Base-by-base conservation (phyloP, 352 stramenopile species). In the Globisporangium abappressorium region DNA sequence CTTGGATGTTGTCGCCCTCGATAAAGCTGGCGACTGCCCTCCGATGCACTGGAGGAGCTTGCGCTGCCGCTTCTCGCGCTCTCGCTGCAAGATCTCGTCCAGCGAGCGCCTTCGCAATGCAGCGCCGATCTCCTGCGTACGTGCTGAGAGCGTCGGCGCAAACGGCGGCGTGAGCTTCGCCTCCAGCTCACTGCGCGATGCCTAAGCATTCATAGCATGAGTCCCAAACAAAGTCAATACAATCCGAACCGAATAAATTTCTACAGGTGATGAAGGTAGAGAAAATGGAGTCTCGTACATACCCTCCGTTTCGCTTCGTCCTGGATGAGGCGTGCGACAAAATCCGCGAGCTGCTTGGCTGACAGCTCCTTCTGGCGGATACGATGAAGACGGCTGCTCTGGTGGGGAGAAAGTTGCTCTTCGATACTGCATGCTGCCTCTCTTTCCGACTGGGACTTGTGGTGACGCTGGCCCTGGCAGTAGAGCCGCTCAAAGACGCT, bases 401-500 rank as follows among this genome's bases (percentile, higher is more conserved):
- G 65, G 18, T 56, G 22, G 2, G 43, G 68, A 24, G 63, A 65
- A 24, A 65, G 41, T 60, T 57, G 62, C 26, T 65, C 72, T 24
- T 34, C 12, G 51, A 36, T 56, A 34, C 41, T 15, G 18, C 22
- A 2, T 47, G 20, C 22, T 46, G 18, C 18, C 8, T 51, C 41
- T 49, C 15, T n/a, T 20, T 49, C 4, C 41, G 9, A n/a, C 41
- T 49, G 34, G 9, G 34, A 38, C 34, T 8, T 38, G 6, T 8
- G 34, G 2, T 11, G 41, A n/a, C 9, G 41, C 15, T 7, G 41
- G 0, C 14, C 41, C 57, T 34, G 49, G 28, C 15, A 60, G 41
- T 68, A 75, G 33, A 81, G 65, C 15, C 70, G 55, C 47, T 79
- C 66, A 54, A 77, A 81, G 57, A 79, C 75, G 14, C 68, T 70